Conservation (phyloP, 352 stramenopile genomes). For the Aphanomyces cochlioides region DNA sequence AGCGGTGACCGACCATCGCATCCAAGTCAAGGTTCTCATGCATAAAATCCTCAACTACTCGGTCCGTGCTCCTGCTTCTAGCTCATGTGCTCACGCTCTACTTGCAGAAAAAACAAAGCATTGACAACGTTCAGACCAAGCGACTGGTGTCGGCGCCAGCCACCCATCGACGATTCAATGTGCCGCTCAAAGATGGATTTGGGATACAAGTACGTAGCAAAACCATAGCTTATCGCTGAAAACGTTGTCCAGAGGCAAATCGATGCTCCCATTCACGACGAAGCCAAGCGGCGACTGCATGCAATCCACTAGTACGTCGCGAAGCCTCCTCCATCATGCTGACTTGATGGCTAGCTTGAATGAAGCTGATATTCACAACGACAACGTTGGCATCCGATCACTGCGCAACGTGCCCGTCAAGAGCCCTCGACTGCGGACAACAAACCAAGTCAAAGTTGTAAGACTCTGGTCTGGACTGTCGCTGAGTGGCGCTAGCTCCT, state of each 20-base stretch:
- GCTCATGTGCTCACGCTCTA: background rate
- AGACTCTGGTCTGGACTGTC: background rate
- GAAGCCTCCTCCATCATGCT: background rate
- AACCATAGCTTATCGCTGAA: too few relatives aligned
- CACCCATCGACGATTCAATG: background rate
- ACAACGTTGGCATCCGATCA: constrained; percentile 9
- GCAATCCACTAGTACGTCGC: constrained; percentile 7
- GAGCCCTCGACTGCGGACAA: background rate
- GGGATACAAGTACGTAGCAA: constrained; percentile 1
- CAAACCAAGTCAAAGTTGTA: constrained; percentile 1
- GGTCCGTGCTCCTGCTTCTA: background rate
- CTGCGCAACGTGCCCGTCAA: background rate
- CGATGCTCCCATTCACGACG: background rate
- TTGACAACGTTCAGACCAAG: constrained; percentile 4
- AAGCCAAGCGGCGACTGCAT: constrained; percentile 22
- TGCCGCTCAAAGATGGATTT: constrained; percentile 21
- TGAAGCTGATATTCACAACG: constrained; percentile 13
- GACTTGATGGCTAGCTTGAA: background rate
- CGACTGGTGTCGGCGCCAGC: background rate
- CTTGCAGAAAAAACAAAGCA: background rate
- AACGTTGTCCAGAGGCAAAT: background rate
- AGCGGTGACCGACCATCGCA: constrained; percentile 6
- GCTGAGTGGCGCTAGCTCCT: constrained; percentile 19
- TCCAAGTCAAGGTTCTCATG: constrained; percentile 27
- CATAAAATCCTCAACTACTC: constrained; percentile 28